Base-by-base conservation (phyloP, 73 alveolate genomes). In the Urostyla sp. region DNA sequence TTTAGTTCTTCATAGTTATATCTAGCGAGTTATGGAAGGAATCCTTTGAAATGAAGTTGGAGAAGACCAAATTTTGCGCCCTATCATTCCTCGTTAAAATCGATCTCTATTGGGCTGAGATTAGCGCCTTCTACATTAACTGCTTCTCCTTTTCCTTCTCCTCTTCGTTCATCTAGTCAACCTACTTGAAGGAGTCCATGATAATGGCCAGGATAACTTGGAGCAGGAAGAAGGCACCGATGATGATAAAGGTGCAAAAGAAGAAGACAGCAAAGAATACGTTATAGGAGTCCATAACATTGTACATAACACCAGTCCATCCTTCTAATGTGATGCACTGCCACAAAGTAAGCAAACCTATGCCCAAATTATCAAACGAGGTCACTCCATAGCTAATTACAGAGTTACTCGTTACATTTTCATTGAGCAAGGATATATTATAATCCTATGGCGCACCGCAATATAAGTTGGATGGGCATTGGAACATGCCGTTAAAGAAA, bases 311-410 rank as follows among this genome's bases (percentile, higher is more conserved):
- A 36, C 45, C 61, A 4, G 67, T 23, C 88, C 88, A 77, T 8
- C 95, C 95, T 60, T 88, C 95, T 0, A 87, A 63, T 0, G 95
- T 81, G 0, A 88, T 80, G 8, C 73, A 75, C 61, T 88, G 49
- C 52, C 82, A 88, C 30, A 88, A 75, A 6, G 95, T 74, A 27
- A 88, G 73, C 76, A 86, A 84, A 15, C 90, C 95, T 18, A 35
- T 46, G 23, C 76, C 75, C n/a, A 88, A 38, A 63, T 88, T 74
- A 50, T 88, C 90, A 61, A 88, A 88, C 11, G 84, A 56, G 10
- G 85, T 52, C 15, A 72, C 55, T 11, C 84, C 80, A 20, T 72
- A 82, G 23, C 24, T 59, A 10, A 87, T 75, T 20, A 34, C 36
- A 36, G 72, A 23, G 4, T 49, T 49, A 8, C 48, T 50, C 30